Base-by-base conservation (phyloP, 495 filamentous ascomycete species). In the Poronia punctata region DNA sequence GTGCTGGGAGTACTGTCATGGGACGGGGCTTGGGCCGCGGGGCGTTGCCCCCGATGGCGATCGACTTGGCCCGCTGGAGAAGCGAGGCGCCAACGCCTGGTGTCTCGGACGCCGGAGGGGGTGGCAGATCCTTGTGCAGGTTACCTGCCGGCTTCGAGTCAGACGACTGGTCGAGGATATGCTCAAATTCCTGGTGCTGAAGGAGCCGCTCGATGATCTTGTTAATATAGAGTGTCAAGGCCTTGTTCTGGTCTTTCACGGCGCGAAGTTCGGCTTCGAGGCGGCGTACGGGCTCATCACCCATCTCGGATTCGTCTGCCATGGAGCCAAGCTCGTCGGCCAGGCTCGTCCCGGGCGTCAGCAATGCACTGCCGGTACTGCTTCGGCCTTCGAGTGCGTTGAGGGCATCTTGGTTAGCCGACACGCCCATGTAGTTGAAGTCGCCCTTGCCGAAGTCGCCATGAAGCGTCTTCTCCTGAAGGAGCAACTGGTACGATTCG, bases 241-340 rank as follows among this genome's bases (percentile, higher is more conserved):
- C 92, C 61, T 95, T 98, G 69, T 97, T 97, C 62, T 95, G 83
- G 47, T 95, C 88, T 62, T 87, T 92, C 17, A 85, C 66, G n/a
- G 72, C 66, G 60, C 84, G 88, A 43, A 88, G 60, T 52, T 98
- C 92, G 5, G 66, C 51, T 53, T 96, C 90, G 5, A 88, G 26
- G 40, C 80, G 83, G 42, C 79, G 75, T 35, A 63, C 68, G 45
- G 75, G 71, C n/a, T 77, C 75, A 11, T 61, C 62, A 15, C 75
- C 73, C 40, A 73, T 71, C 35, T 76, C 74, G 4, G 64, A 68
- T 19, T 74, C 74, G 11, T 58, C 54, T 14, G 46, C 52, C 4
- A 59, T 45, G 22, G 49, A 50, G 21, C 85, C 82, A 14, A 98
- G 75, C 59, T 98, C 92, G 59, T 97, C 92, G 11, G 92, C 92